phyloP scores from a whole-genome alignment of 2,329 filamentous ascomycete genomes.

The Diplodia sapinea region DNA sequence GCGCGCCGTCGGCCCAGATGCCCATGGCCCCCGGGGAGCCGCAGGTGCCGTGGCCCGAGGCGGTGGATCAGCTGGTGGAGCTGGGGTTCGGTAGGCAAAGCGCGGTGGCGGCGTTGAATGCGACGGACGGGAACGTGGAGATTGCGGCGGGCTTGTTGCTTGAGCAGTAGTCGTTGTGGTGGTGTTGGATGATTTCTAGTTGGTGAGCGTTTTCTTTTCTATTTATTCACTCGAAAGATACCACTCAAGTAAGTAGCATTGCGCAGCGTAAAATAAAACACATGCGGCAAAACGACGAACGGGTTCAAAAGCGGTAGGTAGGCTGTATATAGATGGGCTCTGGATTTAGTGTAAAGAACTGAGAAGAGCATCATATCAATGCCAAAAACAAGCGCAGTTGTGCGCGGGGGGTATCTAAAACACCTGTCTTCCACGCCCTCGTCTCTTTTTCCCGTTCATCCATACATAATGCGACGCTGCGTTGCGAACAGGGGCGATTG shows the following conservation, averaged over 20 bases:
- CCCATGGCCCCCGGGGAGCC: constrained; percentile 41
- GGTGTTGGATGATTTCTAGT: no score
- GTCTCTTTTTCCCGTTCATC: no score
- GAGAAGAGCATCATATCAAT: not conserved
- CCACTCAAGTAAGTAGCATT: constrained; percentile 3
- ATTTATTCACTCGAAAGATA: not conserved
- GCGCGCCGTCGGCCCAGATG: constrained; percentile 31
- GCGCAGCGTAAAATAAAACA: not conserved
- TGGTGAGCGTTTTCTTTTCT: no score
- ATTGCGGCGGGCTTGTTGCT: constrained; percentile 56
- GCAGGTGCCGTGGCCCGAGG: constrained; percentile 49
- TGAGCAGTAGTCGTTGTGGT: constrained; percentile 41
- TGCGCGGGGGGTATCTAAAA: no score
- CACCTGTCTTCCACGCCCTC: no score
- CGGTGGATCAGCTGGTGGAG: constrained; percentile 52
- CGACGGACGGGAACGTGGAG: constrained; percentile 57
- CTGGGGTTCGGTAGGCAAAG: constrained; percentile 54
- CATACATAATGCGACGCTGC: no score
- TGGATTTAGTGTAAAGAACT: not conserved
- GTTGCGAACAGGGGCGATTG: no score
- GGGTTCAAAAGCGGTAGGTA: not conserved
- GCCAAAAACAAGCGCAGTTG: no score
- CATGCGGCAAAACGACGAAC: not conserved
- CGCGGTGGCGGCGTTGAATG: constrained; percentile 56
- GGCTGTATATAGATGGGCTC: no score